A percentile compares a stretch with the other conserved stretches of the same genome.
These are phyloP conservation scores for Podaxis carcinomalis DNA, from an alignment of 768 basidiomycete species.

Conservation along the genomic window DNA sequence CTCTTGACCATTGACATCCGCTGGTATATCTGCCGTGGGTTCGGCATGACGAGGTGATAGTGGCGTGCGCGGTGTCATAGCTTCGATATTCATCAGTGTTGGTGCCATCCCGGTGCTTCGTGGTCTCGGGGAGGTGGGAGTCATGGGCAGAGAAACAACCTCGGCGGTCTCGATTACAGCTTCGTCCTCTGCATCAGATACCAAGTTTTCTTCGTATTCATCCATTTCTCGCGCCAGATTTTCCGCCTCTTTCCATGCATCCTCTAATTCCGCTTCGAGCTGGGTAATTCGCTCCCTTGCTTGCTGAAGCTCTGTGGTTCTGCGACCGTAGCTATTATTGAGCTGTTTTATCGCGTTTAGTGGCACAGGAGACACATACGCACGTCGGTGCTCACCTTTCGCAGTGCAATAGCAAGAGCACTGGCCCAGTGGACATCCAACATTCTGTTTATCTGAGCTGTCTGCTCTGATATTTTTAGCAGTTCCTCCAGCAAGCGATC, in stretches of 20 bases:
- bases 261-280: conserved; percentile 68
- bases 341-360: conserved; percentile 30
- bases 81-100: conserved; percentile 11
- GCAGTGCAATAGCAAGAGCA: conserved; percentile 71
- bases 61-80: conserved; percentile 18
- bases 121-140: conserved; percentile 17
- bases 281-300: conserved; percentile 44
- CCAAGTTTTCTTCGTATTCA: conserved; percentile 40
- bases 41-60: conserved; percentile 14
- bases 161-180: conserved; percentile 46
- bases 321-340: conserved; percentile 67
- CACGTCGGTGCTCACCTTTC: conserved; percentile 43
- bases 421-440: conserved; percentile 68
- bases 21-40: conserved; percentile 10
- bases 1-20: conserved; percentile 9
- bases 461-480: conserved; percentile 55
- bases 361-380: background rate
- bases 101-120: conserved; percentile 16
- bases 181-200: conserved; percentile 28
- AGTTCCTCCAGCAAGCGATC: conserved; percentile 58
- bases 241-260: conserved; percentile 79
- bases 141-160: conserved; percentile 33
- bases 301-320: conserved; percentile 51
- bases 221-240: conserved; percentile 71
- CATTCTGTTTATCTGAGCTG: conserved; percentile 55